Conservation (phyloP, 225 moss, liverwort and hornwort genomes). For the Polytrichum formosum region DNA sequence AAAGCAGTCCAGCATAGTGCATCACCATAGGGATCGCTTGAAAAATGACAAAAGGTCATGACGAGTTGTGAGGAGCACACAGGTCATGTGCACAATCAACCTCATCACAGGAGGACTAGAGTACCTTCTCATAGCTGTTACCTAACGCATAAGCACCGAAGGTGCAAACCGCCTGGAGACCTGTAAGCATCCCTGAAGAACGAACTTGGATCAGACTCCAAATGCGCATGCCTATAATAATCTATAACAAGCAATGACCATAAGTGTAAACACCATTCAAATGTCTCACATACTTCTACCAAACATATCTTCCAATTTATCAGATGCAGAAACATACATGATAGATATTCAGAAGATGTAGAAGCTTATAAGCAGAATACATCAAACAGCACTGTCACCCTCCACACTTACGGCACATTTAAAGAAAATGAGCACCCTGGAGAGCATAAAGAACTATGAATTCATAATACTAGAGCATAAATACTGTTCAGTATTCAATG, state of each 20-base stretch:
- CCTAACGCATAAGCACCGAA: conserved; percentile 89
- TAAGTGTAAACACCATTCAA: background rate
- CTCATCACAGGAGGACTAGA: conserved; percentile 71
- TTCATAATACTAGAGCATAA: too few species aligned
- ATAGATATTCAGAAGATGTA: too few species aligned
- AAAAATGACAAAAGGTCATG: conserved; percentile 11
- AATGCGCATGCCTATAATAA: conserved; percentile 38
- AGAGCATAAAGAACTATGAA: too few species aligned
- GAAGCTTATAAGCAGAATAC: too few species aligned
- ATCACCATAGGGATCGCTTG: conserved; percentile 3
- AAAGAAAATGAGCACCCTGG: too few species aligned
- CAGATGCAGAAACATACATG: too few species aligned
- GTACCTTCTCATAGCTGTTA: conserved; percentile 97
- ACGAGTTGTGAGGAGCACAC: conserved; percentile 32
- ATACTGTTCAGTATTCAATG: conserved; percentile 12
- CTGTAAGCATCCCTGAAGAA: conserved; percentile 99
- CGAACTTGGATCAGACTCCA: conserved; percentile 98
- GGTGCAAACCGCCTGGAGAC: conserved; percentile 76
- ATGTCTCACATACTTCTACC: background rate
- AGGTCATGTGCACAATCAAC: conserved; percentile 44
- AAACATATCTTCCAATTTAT: too few species aligned
- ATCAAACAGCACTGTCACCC: too few species aligned
- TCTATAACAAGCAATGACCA: conserved; percentile 26
- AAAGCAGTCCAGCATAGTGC: conserved; percentile 4
- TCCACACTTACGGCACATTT: too few species aligned